These are phyloP conservation scores for Phytomonas sp. DNA, from an alignment of 208 protist genomes.

Conservation along the genomic window DNA sequence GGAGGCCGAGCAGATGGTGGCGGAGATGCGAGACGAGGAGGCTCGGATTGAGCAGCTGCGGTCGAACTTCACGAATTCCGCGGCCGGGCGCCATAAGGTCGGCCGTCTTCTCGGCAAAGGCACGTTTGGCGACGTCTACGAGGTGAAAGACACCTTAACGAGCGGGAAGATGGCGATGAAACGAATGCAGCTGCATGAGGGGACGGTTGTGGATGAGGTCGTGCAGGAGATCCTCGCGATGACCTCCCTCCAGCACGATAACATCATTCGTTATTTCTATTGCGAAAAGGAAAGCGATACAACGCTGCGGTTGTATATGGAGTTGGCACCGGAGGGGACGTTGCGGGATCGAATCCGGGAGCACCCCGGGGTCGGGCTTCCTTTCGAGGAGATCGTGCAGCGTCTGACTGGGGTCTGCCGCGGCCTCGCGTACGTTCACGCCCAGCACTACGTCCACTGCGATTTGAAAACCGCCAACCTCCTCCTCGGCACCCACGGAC, in stretches of 20 bases:
- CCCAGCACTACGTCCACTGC: conserved; percentile 77
- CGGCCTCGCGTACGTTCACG: conserved; percentile 87
- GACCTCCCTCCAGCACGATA: conserved; percentile 86
- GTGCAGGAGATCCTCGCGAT: conserved; percentile 86
- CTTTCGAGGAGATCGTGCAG: conserved; percentile 59
- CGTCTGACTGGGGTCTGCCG: conserved; percentile 73
- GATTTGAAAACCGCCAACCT: conserved; percentile 91
- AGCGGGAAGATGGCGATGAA: conserved; percentile 87
- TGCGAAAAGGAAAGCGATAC: conserved; percentile 81
- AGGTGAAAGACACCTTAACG: conserved; percentile 78
- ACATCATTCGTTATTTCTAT: conserved; percentile 93
- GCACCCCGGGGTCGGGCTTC: conserved; percentile 44
- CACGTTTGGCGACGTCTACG: conserved; percentile 84
- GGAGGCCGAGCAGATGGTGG: conserved; percentile 72
- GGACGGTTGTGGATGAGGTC: conserved; percentile 57
- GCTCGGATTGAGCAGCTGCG: conserved; percentile 72
- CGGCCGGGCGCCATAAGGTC: conserved; percentile 51
- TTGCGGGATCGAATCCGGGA: conserved; percentile 69
- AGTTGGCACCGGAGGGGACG: conserved; percentile 85
- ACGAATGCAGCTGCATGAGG: conserved; percentile 81
- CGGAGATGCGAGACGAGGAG: conserved; percentile 70
- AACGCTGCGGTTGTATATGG: conserved; percentile 86
- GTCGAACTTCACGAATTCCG: conserved; percentile 56
- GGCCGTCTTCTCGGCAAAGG: conserved; percentile 65
- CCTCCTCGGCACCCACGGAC: conserved; percentile 64